Evolutionary conservation across 2,329 filamentous ascomycete species (phyloP), one percentile per base, ranked within the genome.

Genomic region (Parastagonospora nodorum): DNA sequence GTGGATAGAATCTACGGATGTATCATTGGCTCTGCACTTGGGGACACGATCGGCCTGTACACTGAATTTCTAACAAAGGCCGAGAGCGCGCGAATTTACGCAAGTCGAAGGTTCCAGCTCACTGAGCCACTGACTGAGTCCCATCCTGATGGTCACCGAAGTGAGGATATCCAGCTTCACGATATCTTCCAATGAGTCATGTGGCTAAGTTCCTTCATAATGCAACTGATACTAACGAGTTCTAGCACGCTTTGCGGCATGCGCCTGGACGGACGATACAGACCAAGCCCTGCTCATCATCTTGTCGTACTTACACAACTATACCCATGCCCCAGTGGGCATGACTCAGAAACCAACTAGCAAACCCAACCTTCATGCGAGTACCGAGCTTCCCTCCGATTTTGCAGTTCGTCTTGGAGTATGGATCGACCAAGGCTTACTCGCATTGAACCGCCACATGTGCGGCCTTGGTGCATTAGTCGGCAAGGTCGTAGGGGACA

Each of bases 231-330:
- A 30, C 7, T 9, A 24, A 24, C 19, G 19, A 24, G 24, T 27
- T 39, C 19, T 39, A 69, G 67, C 53, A 12, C 45, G 57, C 14
- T 70, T 68, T 31, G 56, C 61, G 24, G 40, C 46, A 5, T 55
- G 76, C 19, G 74, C 77, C 35, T 83, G 80, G 80, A 84, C 80
- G 0, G 80, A 84, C 51, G 81, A 83, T 61, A 83, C 81, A 0
- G 81, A 83, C 54, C 80, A 83, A 63, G 76, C 80, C 2, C 69
- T 82, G 15, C 64, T 82, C 1, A 75, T 83, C 30, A 48, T 83
- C 2, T 72, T 83, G 2, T 76, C 77, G 0, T 82, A 74, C 50
- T 66, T 83, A 2, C 75, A 80, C 42, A 71, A 66, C n/a, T 69
- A 76, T 31, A 74, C 74, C 1, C 24, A 50, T 14, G 16, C 28